Evolutionary conservation across 2,329 filamentous ascomycete species (phyloP).

Genomic region (Paracorniculantispora psalliotae): DNA sequence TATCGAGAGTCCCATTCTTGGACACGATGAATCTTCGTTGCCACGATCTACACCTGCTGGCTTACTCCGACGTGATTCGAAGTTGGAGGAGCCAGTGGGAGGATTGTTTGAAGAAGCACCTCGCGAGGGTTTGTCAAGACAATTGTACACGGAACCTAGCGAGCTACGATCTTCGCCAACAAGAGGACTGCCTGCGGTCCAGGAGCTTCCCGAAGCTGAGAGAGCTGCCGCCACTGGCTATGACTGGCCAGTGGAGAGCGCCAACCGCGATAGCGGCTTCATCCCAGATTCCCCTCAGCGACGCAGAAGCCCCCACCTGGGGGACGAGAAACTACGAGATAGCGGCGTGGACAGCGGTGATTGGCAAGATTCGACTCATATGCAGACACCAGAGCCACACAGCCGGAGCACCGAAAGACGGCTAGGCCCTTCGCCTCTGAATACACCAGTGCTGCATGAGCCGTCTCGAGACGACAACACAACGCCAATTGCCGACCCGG

Average conservation of each 20-base stretch:
- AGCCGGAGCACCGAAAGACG: constrained; percentile 19
- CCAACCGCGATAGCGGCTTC: constrained; percentile 47
- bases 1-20: constrained; percentile 36
- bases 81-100: constrained; percentile 24
- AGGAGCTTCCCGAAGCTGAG: constrained; percentile 45
- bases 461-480: constrained; percentile 32
- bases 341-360: constrained; percentile 54
- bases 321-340: constrained; percentile 41
- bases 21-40: constrained; percentile 22
- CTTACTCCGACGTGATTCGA: constrained; percentile 28
- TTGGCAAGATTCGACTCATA: constrained; percentile 30
- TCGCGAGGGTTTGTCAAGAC: constrained; percentile 20
- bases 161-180: constrained; percentile 40
- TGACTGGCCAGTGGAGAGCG: constrained; percentile 27
- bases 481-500: constrained; percentile 34
- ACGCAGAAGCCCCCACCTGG: constrained; percentile 29
- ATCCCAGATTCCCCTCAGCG: constrained; percentile 38
- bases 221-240: constrained; percentile 24
- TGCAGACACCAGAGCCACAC: constrained; percentile 26
- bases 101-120: constrained; percentile 29
- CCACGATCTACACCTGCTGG: constrained; percentile 20
- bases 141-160: constrained; percentile 24
- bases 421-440: constrained; percentile 28
- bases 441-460: constrained; percentile 37
- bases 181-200: constrained; percentile 46